These are phyloP conservation scores for Alternaria novae-zelandiae DNA, from an alignment of 2,329 filamentous ascomycete species.

Conservation along the genomic window DNA sequence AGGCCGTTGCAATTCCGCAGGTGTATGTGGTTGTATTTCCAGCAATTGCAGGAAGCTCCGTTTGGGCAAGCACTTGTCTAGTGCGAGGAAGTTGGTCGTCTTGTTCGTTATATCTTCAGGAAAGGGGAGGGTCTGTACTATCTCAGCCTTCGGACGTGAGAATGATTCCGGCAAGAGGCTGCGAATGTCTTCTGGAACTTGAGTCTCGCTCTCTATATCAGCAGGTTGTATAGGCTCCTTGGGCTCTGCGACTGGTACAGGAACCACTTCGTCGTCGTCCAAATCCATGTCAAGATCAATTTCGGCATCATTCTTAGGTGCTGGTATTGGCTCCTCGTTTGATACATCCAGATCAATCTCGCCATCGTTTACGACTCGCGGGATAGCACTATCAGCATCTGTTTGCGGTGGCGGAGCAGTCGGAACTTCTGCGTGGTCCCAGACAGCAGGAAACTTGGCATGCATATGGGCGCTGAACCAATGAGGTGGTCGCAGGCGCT, in stretches of 20 bases:
- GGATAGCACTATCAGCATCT: neutral
- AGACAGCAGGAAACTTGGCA: constrained; percentile 77
- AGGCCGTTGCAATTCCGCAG: constrained; percentile 50
- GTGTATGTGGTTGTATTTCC: constrained; percentile 50
- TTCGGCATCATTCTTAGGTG: constrained; percentile 41
- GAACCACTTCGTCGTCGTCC: constrained; percentile 39
- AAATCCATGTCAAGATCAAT: constrained; percentile 54
- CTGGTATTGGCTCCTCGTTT: constrained; percentile 49
- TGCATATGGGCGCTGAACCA: constrained; percentile 96
- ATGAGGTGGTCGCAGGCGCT: constrained; percentile 78
- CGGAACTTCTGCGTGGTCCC: constrained; percentile 55
- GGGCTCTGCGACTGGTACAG: neutral
- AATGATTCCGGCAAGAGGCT: constrained; percentile 81
- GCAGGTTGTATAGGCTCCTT: constrained; percentile 14
- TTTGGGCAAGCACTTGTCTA: constrained; percentile 87
- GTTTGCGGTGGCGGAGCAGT: constrained; percentile 56
- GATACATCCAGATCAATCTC: constrained; percentile 63
- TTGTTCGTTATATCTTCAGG: constrained; percentile 78
- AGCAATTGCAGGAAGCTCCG: constrained; percentile 83
- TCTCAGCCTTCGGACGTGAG: constrained; percentile 41
- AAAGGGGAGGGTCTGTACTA: constrained; percentile 57
- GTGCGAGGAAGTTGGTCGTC: constrained; percentile 80
- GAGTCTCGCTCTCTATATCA: constrained; percentile 12
- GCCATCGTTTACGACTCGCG: constrained; percentile 61
- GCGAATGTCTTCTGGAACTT: constrained; percentile 69